Base-by-base conservation (phyloP, 1,139 yeast genomes). In the Saccharomyces hybrid region DNA sequence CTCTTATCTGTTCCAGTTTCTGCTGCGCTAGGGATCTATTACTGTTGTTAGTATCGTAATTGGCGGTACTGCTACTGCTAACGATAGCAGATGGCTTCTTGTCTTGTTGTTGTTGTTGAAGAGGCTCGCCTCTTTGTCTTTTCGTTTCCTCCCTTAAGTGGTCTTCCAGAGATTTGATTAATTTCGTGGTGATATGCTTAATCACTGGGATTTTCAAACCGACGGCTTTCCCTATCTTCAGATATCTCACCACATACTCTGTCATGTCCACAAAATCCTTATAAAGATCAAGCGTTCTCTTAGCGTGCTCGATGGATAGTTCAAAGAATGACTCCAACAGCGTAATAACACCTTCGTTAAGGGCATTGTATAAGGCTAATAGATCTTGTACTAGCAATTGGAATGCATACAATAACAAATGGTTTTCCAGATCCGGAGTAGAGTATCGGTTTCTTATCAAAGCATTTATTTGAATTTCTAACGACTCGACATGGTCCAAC, bases 121-220 rank as follows among this genome's bases (percentile, higher is more conserved):
- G 34, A 32, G 27, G 8, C 8, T 32, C 23, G 26, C 53, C 31
- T 38, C 34, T 38, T 4, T 38, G 42, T 38, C 42, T 38, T 11
- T 41, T 47, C 26, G 23, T 26, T 38, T 51, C 50, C 6, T 47
- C 47, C 16, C 57, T 62, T 54, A 58, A 47, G 75, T 93, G 95
- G 62, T 91, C 97, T 67, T 89, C 95, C 55, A 93, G 78, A 13
- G 95, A 86, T 46, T 84, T 79, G 8, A 96, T 87, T 63, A 93
- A 78, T 27, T 96, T 95, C 1, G 97, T 91, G n/a, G 98, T 98
- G 0, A 98, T 97, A 71, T 93, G 99, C 69, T 89, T 89, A 58
- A 93, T 91, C 13, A 96, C 91, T 28, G 99, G 99, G 29, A 93
- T 96, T 66, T 87, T 90, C 58, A 93, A 75, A 64, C 90, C 90